phyloP scores from a whole-genome alignment of 2,329 filamentous ascomycete species.

The Scleromitrula shiraiana region DNA sequence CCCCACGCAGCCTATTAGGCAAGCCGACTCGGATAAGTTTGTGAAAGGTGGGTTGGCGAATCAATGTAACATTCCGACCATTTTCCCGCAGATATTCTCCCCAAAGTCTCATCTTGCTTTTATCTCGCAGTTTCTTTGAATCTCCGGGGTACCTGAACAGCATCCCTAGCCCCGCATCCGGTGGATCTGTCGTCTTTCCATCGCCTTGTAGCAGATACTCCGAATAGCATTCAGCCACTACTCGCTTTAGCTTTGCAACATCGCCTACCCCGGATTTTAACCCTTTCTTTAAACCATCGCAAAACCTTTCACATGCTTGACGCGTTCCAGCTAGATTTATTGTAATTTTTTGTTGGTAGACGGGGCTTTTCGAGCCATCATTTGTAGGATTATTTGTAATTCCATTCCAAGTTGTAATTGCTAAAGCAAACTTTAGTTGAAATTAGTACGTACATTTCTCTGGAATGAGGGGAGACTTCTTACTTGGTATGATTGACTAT shows the following conservation, averaged over 20 bases:
- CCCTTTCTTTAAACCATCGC: slow-evolving; percentile 88
- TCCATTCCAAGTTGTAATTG: slow-evolving; percentile 91
- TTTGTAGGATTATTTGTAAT: slow-evolving; percentile 39
- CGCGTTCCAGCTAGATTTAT: slow-evolving; percentile 85
- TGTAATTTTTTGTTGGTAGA: slow-evolving; percentile 73
- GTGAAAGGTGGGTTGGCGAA: slow-evolving; percentile 95
- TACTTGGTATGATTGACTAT: slow-evolving; percentile 79
- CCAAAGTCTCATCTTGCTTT: slow-evolving; percentile 97
- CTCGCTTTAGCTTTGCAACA: slow-evolving; percentile 73
- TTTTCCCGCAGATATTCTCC: slow-evolving; percentile 94
- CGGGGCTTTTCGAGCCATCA: slow-evolving; percentile 38
- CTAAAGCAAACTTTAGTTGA: slow-evolving; percentile 64
- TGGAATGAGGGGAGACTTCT: slow-evolving; percentile 10
- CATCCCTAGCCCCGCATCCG: slow-evolving; percentile 91
- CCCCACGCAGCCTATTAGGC: slow-evolving; percentile 84
- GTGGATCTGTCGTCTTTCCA: slow-evolving; percentile 54
- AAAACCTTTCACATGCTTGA: slow-evolving; percentile 88
- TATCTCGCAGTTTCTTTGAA: slow-evolving; percentile 83
- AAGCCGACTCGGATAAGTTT: slow-evolving; percentile 93
- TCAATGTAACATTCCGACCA: slow-evolving; percentile 81
- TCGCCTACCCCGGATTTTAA: slow-evolving; percentile 80
- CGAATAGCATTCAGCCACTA: slow-evolving; percentile 82
- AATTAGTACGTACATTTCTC: slow-evolving; percentile 17
- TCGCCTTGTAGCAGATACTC: slow-evolving; percentile 67
- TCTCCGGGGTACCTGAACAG: slow-evolving; percentile 93